These are phyloP conservation scores for Houttuynia cordata DNA, from an alignment of 164 flowering plant species.

Conservation along the genomic window DNA sequence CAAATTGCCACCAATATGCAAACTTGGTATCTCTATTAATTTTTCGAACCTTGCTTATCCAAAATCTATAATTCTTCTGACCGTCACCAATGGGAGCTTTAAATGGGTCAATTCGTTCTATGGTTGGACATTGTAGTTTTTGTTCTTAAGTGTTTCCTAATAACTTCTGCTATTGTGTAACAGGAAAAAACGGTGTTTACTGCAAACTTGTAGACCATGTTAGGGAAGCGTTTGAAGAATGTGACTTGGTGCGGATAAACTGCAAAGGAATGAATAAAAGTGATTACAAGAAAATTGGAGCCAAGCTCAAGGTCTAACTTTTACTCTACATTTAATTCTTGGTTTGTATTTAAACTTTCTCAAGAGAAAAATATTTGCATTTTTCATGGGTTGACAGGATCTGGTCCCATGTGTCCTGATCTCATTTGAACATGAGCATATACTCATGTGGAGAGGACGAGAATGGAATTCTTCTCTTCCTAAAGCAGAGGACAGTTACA, in stretches of 20 bases:
- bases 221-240: slow-evolving; percentile 88
- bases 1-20: slow-evolving; percentile 63
- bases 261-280: slow-evolving; percentile 75
- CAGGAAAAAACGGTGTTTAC: slow-evolving; percentile 76
- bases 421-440: slow-evolving; percentile 74
- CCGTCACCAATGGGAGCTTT: background rate
- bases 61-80: background rate
- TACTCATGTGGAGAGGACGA: slow-evolving; percentile 83
- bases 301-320: slow-evolving; percentile 57
- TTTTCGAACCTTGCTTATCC: background rate
- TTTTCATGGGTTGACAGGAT: slow-evolving; percentile 39
- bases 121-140: background rate
- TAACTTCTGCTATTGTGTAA: background rate
- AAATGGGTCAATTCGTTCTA: background rate
- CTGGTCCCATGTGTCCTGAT: slow-evolving; percentile 79
- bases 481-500: slow-evolving; percentile 12
- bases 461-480: slow-evolving; percentile 60
- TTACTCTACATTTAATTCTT: background rate
- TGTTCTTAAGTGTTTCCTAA: background rate
- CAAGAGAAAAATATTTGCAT: background rate
- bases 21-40: slow-evolving; percentile 44
- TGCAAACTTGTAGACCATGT: slow-evolving; percentile 44
- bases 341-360: background rate
- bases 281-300: slow-evolving; percentile 81
- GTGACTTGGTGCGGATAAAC: slow-evolving; percentile 73